Percentiles rank a stretch among this genome's conserved stretches.
phyloP scores from a whole-genome alignment of 2,329 filamentous ascomycete species.

The Alternaria tenuissima region DNA sequence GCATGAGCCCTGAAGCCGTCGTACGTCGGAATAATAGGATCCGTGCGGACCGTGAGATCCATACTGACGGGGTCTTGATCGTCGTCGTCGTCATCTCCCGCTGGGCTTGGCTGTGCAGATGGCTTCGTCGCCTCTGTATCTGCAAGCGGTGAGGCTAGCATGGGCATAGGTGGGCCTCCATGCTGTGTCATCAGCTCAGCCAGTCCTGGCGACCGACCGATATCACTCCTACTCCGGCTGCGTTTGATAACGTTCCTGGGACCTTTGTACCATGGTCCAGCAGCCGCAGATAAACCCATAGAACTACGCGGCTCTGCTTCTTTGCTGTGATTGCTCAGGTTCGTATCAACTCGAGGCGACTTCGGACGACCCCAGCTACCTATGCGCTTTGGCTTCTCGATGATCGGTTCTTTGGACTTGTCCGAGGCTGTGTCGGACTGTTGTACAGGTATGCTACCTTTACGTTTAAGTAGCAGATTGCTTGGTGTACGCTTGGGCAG shows the following conservation, averaged over 20 bases:
- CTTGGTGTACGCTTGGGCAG: slow-evolving; percentile 54
- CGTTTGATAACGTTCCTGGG: slow-evolving; percentile 59
- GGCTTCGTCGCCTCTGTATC: slow-evolving; percentile 48
- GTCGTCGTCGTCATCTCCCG: slow-evolving; percentile 52
- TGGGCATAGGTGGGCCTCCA: slow-evolving; percentile 67
- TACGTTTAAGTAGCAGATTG: slow-evolving; percentile 59
- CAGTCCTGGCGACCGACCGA: slow-evolving; percentile 57
- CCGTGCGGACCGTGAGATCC: slow-evolving; percentile 68
- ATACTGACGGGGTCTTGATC: slow-evolving; percentile 67
- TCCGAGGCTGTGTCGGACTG: slow-evolving; percentile 33
- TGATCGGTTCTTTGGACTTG: slow-evolving; percentile 41
- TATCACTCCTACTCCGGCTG: slow-evolving; percentile 66
- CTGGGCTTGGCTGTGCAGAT: slow-evolving; percentile 44
- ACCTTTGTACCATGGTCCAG: slow-evolving; percentile 47
- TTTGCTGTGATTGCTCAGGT: slow-evolving; percentile 55
- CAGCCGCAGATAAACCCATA: slow-evolving; percentile 45
- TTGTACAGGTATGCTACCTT: slow-evolving; percentile 48
- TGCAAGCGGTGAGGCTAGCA: slow-evolving; percentile 58
- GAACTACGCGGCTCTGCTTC: slow-evolving; percentile 63
- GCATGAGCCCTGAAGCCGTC: slow-evolving; percentile 81
- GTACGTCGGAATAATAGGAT: slow-evolving; percentile 74
- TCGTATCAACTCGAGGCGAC: slow-evolving; percentile 52
- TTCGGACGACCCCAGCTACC: slow-evolving; percentile 54
- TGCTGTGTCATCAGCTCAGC: slow-evolving; percentile 64
- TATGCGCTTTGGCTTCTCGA: slow-evolving; percentile 50